Evolutionary conservation across 2,329 filamentous ascomycete species (phyloP).

Genomic region (Colletotrichum echinochloae): DNA sequence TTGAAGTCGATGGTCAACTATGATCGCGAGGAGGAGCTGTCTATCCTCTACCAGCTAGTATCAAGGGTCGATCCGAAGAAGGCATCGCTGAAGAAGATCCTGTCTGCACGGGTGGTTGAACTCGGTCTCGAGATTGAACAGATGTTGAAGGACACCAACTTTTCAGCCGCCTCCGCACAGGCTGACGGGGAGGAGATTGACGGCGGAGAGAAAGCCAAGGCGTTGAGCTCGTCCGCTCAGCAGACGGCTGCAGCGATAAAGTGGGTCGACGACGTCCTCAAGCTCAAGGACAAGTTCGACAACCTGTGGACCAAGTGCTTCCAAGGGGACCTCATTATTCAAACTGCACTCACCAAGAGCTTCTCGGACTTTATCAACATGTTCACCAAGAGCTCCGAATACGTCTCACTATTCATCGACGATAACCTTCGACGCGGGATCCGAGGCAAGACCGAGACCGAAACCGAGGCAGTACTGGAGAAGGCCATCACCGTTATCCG

Average conservation of each 20-base stretch:
- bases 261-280: slow-evolving; percentile 93
- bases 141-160: slow-evolving; percentile 66
- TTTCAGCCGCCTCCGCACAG: slow-evolving; percentile 55
- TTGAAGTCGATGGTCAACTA: slow-evolving; percentile 93
- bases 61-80: slow-evolving; percentile 82
- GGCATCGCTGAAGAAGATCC: slow-evolving; percentile 72
- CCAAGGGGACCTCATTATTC: slow-evolving; percentile 78
- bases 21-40: slow-evolving; percentile 81
- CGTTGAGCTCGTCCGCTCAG: slow-evolving; percentile 66
- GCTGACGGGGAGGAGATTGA: slow-evolving; percentile 63
- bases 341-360: slow-evolving; percentile 85
- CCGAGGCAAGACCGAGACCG: slow-evolving; percentile 89
- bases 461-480: slow-evolving; percentile 86
- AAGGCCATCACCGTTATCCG: slow-evolving; percentile 90
- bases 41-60: slow-evolving; percentile 85
- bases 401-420: slow-evolving; percentile 95
- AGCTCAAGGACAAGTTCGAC: slow-evolving; percentile 91
- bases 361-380: slow-evolving; percentile 94
- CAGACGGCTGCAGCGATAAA: slow-evolving; percentile 89
- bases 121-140: slow-evolving; percentile 88
- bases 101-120: slow-evolving; percentile 82
- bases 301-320: slow-evolving; percentile 81
- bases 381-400: slow-evolving; percentile 88
- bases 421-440: slow-evolving; percentile 95
- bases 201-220: slow-evolving; percentile 60